Evolutionary conservation across 257 asterid species (phyloP), one percentile per base, ranked within the genome.

Genomic region (Echium plantagineum): DNA sequence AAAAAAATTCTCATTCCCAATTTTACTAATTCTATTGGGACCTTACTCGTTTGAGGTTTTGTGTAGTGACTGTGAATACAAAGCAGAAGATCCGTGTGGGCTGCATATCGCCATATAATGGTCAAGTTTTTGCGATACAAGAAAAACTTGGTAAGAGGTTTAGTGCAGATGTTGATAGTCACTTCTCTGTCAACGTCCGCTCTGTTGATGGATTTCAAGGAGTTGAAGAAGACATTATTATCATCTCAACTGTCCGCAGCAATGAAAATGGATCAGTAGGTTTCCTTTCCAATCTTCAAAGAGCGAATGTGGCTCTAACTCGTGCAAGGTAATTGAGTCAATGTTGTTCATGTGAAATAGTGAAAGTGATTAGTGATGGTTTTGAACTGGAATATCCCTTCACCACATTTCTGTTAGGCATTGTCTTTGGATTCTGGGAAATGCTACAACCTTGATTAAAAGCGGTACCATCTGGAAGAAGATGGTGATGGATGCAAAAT

Each of bases 131-230:
- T 53, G 96, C 86, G 4, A 82, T 85, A 58, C 67, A 75, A 63
- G 80, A 82, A 31, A 69, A 55, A 52, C 74, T 83, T 4, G 87
- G 85, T 15, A 79, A n/a, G n/a, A n/a, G n/a, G n/a, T n/a, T n/a
- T 52, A 75, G 82, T 59, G 49, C 76, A 3, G 86, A 83, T 57
- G 75, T 66, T 18, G 71, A 74, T 7, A 75, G 74, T 16, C 67
- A 48, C 7, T 85, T 89, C 64, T 82, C 87, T 5, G 94, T 85
- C 21, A 83, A 72, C 66, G 85, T 89, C 6, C 77, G 84, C 0
- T 77, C 96, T 7, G 85, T 85, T 28, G 96, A 85, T 73, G 96
- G 94, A 18, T 89, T 83, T 64, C 95, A 89, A 82, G 96, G 95
- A 24, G 90, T 90, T 5, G 95, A 89, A 71, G 88, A 89, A 73